These are phyloP conservation scores for Akebia trifoliata DNA, from an alignment of 164 flowering plant genomes.

Conservation along the genomic window DNA sequence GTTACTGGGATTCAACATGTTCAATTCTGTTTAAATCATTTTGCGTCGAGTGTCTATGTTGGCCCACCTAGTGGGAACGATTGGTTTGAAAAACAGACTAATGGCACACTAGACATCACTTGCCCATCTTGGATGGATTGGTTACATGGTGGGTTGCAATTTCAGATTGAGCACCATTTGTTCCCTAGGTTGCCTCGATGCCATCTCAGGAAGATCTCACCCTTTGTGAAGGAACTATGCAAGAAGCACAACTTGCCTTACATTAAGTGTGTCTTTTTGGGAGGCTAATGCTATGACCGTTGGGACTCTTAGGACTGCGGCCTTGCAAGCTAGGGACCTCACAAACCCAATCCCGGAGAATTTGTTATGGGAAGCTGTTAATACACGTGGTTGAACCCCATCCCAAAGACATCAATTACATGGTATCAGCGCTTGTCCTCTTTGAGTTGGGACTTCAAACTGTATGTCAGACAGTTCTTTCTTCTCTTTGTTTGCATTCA, in stretches of 20 bases:
- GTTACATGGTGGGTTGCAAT: slow-evolving; percentile 69
- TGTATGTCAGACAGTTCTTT: background rate
- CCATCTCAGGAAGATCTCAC: slow-evolving; percentile 51
- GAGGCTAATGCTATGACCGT: slow-evolving; percentile 53
- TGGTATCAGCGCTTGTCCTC: background rate
- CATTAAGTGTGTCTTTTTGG: slow-evolving; percentile 37
- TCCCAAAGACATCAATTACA: too few species aligned
- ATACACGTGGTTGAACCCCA: slow-evolving; percentile 66
- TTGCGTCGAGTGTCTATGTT: slow-evolving; percentile 47
- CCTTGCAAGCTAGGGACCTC: slow-evolving; percentile 54
- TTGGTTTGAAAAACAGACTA: slow-evolving; percentile 62
- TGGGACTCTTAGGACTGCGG: slow-evolving; percentile 48
- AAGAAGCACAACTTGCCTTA: slow-evolving; percentile 69
- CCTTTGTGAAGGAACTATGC: slow-evolving; percentile 54
- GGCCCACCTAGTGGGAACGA: slow-evolving; percentile 55
- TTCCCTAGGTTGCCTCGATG: slow-evolving; percentile 64
- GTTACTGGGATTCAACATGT: slow-evolving; percentile 54
- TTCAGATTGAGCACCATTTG: slow-evolving; percentile 71
- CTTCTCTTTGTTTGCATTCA: background rate
- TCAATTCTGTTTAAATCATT: slow-evolving; percentile 61
- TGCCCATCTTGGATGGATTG: slow-evolving; percentile 68
- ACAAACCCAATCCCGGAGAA: slow-evolving; percentile 37
- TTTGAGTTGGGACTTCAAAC: background rate
- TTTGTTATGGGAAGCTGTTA: slow-evolving; percentile 71
- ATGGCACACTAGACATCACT: slow-evolving; percentile 45